These are phyloP conservation scores for Microdochium trichocladiopsis DNA, from an alignment of 2,329 filamentous ascomycete genomes.

Conservation along the genomic window DNA sequence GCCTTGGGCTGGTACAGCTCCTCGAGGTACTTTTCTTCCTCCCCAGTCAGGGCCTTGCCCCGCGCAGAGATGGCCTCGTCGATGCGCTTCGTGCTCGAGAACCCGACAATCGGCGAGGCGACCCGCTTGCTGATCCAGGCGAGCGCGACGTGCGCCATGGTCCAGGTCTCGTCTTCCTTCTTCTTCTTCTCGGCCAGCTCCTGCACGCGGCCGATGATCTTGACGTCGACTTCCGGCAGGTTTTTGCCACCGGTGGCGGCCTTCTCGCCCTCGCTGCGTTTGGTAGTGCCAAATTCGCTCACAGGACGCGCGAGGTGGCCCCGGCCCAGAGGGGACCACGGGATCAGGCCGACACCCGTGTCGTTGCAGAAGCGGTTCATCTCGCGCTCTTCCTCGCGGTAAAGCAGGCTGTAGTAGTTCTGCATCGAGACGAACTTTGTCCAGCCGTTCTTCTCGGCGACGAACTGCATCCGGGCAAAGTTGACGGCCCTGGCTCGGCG, in stretches of 20 bases:
- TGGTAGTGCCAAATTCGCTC: constrained; percentile 17
- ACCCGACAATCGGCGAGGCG: constrained; percentile 52
- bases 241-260: constrained; percentile 21
- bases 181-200: constrained; percentile 48
- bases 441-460: constrained; percentile 47
- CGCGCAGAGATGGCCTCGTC: constrained; percentile 48
- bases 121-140: constrained; percentile 54
- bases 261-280: constrained; percentile 27
- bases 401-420: constrained; percentile 51
- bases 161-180: constrained; percentile 27
- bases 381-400: constrained; percentile 53
- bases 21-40: constrained; percentile 56
- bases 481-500: constrained; percentile 28
- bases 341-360: constrained; percentile 31
- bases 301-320: constrained; percentile 27
- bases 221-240: constrained; percentile 26
- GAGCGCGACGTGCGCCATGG: constrained; percentile 57
- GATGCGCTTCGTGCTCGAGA: constrained; percentile 50
- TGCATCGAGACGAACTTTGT: constrained; percentile 58
- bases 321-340: constrained; percentile 29
- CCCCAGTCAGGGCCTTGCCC: constrained; percentile 41
- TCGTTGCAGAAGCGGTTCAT: constrained; percentile 34
- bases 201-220: constrained; percentile 43
- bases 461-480: constrained; percentile 46
- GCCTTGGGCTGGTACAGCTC: constrained; percentile 51